These are phyloP conservation scores for Violaceomyces palustris DNA, from an alignment of 1,284 basidiomycete genomes.

Conservation along the genomic window DNA sequence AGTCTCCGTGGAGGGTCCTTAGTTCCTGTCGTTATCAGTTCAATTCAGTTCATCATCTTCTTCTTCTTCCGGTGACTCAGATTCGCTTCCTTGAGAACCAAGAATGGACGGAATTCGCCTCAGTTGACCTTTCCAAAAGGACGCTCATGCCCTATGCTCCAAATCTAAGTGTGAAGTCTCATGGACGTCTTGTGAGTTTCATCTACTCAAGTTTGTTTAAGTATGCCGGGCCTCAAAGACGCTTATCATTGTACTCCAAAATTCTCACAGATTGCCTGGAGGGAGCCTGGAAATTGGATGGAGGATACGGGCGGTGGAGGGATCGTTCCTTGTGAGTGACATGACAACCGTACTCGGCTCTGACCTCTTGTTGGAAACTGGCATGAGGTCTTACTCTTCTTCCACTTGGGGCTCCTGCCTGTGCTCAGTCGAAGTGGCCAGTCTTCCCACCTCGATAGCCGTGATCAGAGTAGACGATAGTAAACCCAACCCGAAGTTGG, in stretches of 20 bases:
- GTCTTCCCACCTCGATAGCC: constrained; percentile 23
- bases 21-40: no score
- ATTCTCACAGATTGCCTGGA: constrained; percentile 26
- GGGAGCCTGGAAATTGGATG: constrained; percentile 44
- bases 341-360: not conserved
- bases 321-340: constrained; percentile 31
- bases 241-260: no score
- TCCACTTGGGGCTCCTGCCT: not conserved
- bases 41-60: no score
- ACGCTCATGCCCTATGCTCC: no score
- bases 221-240: no score
- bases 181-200: constrained; percentile 11
- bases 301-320: constrained; percentile 45
- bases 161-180: no score
- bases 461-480: constrained; percentile 10
- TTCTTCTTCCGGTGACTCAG: no score
- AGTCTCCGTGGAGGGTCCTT: no score
- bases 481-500: constrained; percentile 20
- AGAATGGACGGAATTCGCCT: constrained; percentile 18
- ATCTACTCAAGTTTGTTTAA: no score
- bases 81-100: constrained; percentile 18
- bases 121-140: constrained; percentile 10
- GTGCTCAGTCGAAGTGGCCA: constrained; percentile 15
- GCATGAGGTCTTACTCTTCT: not conserved
- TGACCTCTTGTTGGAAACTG: not conserved